Conservation (phyloP, 495 filamentous ascomycete genomes). For the Podospora appendiculata region DNA sequence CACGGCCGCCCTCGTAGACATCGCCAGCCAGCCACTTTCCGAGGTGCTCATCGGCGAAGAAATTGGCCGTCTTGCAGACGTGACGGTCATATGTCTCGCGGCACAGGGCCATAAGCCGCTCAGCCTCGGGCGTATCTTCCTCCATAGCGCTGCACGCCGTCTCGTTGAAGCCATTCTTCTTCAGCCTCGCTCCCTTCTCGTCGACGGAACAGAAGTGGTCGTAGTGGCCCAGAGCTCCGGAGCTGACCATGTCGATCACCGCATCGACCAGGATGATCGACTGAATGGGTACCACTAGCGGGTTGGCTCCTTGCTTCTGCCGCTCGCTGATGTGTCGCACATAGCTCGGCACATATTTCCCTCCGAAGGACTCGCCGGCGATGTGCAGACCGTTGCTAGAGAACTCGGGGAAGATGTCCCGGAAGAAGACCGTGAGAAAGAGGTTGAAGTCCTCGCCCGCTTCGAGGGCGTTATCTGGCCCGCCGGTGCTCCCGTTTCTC, state of each 20-base stretch:
- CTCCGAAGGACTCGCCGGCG: background rate
- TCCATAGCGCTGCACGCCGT: background rate
- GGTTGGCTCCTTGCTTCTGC: background rate
- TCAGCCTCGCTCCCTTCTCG: background rate
- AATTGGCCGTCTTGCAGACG: background rate
- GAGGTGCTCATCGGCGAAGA: background rate
- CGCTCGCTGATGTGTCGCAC: background rate
- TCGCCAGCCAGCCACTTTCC: background rate
- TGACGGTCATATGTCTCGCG: background rate
- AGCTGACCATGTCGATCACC: background rate
- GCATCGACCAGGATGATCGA: slow-evolving; percentile 2
- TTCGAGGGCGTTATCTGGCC: background rate
- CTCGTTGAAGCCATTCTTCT: background rate
- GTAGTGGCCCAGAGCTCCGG: background rate
- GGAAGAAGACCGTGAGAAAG: background rate
- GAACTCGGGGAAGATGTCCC: background rate
- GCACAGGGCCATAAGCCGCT: background rate
- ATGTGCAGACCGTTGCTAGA: background rate
- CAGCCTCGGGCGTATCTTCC: background rate
- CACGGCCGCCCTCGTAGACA: background rate
- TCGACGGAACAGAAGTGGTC: slow-evolving; percentile 1
- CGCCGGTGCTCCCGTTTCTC: background rate
- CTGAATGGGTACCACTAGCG: background rate
- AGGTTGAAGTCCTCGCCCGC: background rate
- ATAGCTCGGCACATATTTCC: background rate